These are phyloP conservation scores for Xanthoconium separans DNA, from an alignment of 1,284 basidiomycete species.

Conservation along the genomic window DNA sequence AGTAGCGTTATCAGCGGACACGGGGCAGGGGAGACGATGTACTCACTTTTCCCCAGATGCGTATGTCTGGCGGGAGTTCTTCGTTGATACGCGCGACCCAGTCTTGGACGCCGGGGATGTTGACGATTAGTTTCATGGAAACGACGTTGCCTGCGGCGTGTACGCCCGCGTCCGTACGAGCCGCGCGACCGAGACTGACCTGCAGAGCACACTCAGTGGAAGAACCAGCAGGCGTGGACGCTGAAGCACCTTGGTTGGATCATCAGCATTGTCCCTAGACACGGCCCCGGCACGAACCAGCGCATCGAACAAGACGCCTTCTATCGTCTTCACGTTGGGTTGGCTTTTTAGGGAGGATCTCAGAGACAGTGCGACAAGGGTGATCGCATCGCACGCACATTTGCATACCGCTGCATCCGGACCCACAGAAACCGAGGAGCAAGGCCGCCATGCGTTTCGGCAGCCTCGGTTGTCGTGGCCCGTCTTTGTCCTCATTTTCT, in stretches of 20 bases:
- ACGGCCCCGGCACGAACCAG: constrained; percentile 90
- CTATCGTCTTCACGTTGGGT: constrained; percentile 76
- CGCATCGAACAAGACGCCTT: constrained; percentile 87
- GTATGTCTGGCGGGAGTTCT: constrained; percentile 85
- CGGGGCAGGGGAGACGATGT: background rate
- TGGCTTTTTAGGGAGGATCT: constrained; percentile 38
- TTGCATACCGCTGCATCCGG: constrained; percentile 92
- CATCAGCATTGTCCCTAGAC: constrained; percentile 88
- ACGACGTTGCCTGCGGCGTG: constrained; percentile 96
- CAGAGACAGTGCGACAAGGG: no score
- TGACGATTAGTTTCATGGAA: constrained; percentile 86
- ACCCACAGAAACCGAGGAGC: constrained; percentile 77
- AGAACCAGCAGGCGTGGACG: background rate
- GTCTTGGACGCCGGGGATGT: constrained; percentile 69
- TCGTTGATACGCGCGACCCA: constrained; percentile 81
- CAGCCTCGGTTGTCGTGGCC: constrained; percentile 46
- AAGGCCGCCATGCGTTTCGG: constrained; percentile 76
- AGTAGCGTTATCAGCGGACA: background rate
- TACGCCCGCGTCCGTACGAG: constrained; percentile 96
- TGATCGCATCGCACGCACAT: constrained; percentile 57
- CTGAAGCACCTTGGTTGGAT: constrained; percentile 76
- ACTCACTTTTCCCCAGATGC: constrained; percentile 87
- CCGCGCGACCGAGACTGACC: constrained; percentile 87
- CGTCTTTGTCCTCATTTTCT: constrained; percentile 22
- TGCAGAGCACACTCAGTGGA: constrained; percentile 29